phyloP scores from a whole-genome alignment of 208 protist species.

The Herpetomonas muscarum region DNA sequence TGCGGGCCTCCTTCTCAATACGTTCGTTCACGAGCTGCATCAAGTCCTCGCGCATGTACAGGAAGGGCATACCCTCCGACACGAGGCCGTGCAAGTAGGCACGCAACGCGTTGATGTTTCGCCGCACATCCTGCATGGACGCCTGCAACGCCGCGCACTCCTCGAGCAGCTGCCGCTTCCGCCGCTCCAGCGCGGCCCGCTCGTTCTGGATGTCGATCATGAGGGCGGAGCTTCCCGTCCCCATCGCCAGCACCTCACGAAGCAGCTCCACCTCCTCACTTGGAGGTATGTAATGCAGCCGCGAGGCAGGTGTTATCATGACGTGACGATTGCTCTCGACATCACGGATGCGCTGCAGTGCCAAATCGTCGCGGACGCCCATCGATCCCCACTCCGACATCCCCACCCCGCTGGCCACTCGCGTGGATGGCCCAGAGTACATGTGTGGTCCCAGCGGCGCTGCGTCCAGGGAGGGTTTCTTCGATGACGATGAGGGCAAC shows the following conservation, averaged over 20 bases:
- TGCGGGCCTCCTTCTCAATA: constrained; percentile 1
- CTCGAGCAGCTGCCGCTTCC: constrained; percentile 12
- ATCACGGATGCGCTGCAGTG: constrained; percentile 33
- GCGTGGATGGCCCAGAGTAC: too few relatives aligned
- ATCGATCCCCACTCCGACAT: too few relatives aligned
- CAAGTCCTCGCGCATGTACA: constrained; percentile 25
- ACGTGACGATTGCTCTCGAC: constrained; percentile 27
- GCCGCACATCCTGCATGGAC: constrained; percentile 24
- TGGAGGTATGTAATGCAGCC: constrained; percentile 60
- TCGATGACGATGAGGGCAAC: too few relatives aligned
- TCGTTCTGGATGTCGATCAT: constrained; percentile 49
- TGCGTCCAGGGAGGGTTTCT: too few relatives aligned
- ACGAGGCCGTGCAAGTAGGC: constrained; percentile 27
- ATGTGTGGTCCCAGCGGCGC: too few relatives aligned
- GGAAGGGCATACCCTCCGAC: constrained; percentile 36
- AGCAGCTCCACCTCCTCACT: constrained; percentile 60
- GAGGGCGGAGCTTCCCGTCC: constrained; percentile 49
- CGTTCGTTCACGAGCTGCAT: constrained; percentile 14
- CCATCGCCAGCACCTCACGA: constrained; percentile 70
- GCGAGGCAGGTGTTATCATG: constrained; percentile 26
- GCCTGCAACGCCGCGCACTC: constrained; percentile 14
- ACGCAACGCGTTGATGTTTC: constrained; percentile 30
- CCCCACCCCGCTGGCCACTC: too few relatives aligned
- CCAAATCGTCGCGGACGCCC: constrained; percentile 19
- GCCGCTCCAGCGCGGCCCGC: constrained; percentile 21